phyloP scores from a whole-genome alignment of 148 eudicot genomes.

The Heliosperma pusillum region DNA sequence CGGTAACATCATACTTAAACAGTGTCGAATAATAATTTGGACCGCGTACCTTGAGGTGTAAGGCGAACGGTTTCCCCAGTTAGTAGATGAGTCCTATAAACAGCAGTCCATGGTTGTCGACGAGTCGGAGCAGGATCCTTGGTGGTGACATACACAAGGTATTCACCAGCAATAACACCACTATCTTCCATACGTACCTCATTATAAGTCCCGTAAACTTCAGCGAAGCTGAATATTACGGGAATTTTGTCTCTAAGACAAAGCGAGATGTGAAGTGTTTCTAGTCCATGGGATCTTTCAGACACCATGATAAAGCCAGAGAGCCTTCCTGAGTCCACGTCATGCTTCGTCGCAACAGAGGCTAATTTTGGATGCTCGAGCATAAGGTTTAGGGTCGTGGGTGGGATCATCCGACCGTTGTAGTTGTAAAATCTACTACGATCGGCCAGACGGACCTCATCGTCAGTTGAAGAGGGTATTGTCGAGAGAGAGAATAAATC shows the following conservation, averaged over 20 bases:
- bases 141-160: constrained; percentile 19
- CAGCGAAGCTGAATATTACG: constrained; percentile 4
- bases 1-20: too few species aligned
- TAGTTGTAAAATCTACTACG: constrained; percentile 15
- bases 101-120: constrained; percentile 27
- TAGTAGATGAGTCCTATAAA: constrained; percentile 15
- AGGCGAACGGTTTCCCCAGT: constrained; percentile 15
- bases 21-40: too few species aligned
- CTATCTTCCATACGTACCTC: constrained; percentile 24
- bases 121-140: neutral
- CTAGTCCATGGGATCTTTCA: constrained; percentile 6
- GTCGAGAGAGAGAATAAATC: constrained; percentile 13
- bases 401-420: constrained; percentile 16
- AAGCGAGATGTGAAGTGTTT: constrained; percentile 21
- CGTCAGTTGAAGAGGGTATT: too few species aligned
- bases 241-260: neutral
- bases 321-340: neutral
- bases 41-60: constrained; percentile 16
- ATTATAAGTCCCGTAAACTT: neutral
- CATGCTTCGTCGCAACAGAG: neutral
- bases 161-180: constrained; percentile 16
- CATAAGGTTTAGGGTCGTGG: constrained; percentile 6
- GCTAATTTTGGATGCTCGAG: neutral
- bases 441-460: constrained; percentile 7
- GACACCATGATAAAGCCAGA: constrained; percentile 13